These are phyloP conservation scores for Acanthamoeba culbertsoni DNA, from an alignment of 208 protist species.

Conservation along the genomic window DNA sequence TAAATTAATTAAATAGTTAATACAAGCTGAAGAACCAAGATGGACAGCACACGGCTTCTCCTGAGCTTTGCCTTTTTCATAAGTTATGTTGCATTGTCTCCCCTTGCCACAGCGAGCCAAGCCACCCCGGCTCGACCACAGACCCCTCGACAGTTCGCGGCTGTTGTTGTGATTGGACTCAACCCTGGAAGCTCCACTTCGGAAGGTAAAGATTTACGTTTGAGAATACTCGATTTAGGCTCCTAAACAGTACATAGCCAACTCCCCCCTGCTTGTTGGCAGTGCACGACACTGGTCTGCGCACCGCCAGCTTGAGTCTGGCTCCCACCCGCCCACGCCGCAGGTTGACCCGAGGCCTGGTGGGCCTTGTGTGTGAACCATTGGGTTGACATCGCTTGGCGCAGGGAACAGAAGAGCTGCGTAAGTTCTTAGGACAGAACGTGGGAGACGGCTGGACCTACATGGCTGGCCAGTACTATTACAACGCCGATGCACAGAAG, in stretches of 20 bases:
- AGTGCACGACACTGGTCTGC: background rate
- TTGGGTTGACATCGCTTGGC: background rate
- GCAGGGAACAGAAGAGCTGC: background rate
- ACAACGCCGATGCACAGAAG: background rate
- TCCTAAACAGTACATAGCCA: too few relatives aligned
- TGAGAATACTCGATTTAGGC: too few relatives aligned
- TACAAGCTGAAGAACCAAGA: too few relatives aligned
- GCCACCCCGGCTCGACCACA: background rate
- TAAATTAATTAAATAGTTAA: too few relatives aligned
- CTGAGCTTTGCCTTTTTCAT: too few relatives aligned
- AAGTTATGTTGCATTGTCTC: too few relatives aligned
- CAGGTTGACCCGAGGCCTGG: background rate
- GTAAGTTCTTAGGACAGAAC: background rate
- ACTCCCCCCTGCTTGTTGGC: background rate
- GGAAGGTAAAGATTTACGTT: too few relatives aligned
- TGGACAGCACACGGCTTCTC: too few relatives aligned
- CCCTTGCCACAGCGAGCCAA: too few relatives aligned
- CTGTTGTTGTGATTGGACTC: background rate
- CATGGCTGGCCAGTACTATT: slow-evolving; percentile 1
- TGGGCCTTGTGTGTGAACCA: background rate
- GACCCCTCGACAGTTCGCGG: background rate
- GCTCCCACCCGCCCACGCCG: background rate
- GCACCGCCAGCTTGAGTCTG: background rate
- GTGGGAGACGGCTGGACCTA: background rate
- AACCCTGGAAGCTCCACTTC: too few relatives aligned